Evolutionary conservation across 177 flowering plant species (phyloP), one percentile per base, ranked within the genome.

Genomic region (Vitis hybrid): DNA sequence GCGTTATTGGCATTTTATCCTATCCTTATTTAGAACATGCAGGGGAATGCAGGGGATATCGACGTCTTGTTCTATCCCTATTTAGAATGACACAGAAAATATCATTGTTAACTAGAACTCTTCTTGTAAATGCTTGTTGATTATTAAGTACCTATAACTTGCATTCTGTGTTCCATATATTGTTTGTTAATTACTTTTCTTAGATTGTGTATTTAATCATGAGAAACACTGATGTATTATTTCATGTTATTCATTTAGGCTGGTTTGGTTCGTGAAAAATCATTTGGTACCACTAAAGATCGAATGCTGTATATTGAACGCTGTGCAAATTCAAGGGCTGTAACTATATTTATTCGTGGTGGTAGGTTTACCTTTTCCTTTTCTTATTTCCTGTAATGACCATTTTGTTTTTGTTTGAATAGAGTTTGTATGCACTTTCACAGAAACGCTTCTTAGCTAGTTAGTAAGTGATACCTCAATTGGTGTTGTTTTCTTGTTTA

Each of bases 301-400:
- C 77, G 93, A 26, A 95, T 95, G 99, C 74, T 95, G 63, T 93
- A 93, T 73, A 92, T 95, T 75, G 99, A 95, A 71, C 97, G 88
- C 70, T 95, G 99, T 86, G 95, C 99, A 55, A 95, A 95, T 77
- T 95, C 98, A 69, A 89, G 88, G 78, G 99, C 99, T 63, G 99
- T 93, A 7, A 93, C 99, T 59, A 84, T 95, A 65, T 95, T 93
- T 72, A 95, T 95, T 64, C 97, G 99, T 69, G 99, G 97, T 73
- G 99, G 99, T 95, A 87, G n/a, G 89, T 68, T 64, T 67, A 10
- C 56, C 1, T 64, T 72, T 2, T 39, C 15, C 3, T 39, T 13
- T 9, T 22, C 7, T 49, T 5, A 50, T 22, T 12, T 11, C 67
- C 45, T 5, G 45, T 64, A 10, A 50, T 34, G 19, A 2, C 20